Conservation (phyloP, 768 basidiomycete species). For the Amanita subjunquillea region DNA sequence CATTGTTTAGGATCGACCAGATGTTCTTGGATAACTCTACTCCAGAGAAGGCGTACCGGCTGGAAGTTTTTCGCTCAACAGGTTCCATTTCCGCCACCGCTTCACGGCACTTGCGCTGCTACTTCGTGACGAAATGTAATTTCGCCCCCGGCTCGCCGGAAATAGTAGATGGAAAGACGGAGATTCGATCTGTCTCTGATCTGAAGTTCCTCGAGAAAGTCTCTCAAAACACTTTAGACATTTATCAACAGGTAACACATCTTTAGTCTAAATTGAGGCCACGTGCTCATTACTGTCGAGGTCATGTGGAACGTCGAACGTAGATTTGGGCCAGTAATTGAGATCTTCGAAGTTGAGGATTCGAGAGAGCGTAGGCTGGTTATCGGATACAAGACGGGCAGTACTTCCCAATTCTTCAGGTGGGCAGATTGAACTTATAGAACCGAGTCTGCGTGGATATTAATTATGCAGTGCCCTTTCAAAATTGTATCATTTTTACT, state of each 20-base stretch:
- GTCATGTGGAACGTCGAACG: constrained; percentile 81
- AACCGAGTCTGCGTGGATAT: not conserved
- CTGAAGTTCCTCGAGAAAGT: constrained; percentile 88
- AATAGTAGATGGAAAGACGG: constrained; percentile 50
- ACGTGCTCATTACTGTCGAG: constrained; percentile 13
- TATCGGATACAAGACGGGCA: constrained; percentile 96
- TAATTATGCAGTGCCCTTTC: constrained; percentile 58
- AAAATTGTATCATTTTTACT: constrained; percentile 96
- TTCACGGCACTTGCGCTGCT: constrained; percentile 90
- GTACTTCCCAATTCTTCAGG: constrained; percentile 79
- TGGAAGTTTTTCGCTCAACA: constrained; percentile 90
- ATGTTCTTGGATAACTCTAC: constrained; percentile 80
- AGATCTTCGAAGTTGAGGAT: constrained; percentile 93
- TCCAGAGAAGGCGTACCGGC: constrained; percentile 71
- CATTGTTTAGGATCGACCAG: constrained; percentile 65
- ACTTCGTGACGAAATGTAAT: constrained; percentile 85
- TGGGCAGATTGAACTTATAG: constrained; percentile 11
- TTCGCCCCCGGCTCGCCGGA: constrained; percentile 50
- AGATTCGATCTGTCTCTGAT: constrained; percentile 85
- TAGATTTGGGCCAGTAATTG: constrained; percentile 88
- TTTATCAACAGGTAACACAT: constrained; percentile 57
- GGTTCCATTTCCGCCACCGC: constrained; percentile 84
- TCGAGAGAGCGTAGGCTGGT: constrained; percentile 84
- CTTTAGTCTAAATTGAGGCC: not conserved
- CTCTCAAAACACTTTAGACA: constrained; percentile 83